A percentile compares a stretch with the other conserved stretches of the same genome.
phyloP scores from a whole-genome alignment of 495 filamentous ascomycete species.

The Penicillium salamii region DNA sequence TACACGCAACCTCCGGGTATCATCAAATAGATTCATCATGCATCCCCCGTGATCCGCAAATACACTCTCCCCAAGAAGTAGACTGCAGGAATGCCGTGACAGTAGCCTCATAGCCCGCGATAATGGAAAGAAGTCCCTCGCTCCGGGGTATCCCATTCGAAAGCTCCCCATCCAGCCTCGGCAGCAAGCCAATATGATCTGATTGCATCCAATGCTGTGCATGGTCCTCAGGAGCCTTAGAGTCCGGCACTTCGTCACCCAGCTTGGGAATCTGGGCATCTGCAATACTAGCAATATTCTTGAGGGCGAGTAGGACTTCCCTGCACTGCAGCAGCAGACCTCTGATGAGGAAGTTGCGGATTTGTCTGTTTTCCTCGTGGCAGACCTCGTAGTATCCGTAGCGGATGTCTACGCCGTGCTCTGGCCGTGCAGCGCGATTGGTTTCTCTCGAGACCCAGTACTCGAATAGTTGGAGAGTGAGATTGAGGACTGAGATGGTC shows the following conservation, averaged over 20 bases:
- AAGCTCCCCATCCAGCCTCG: constrained; percentile 8
- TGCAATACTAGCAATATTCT: constrained; percentile 14
- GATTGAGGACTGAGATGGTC: constrained; percentile 33
- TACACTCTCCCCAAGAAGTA: constrained; percentile 28
- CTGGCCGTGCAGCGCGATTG: constrained; percentile 13
- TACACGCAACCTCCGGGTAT: constrained; percentile 5
- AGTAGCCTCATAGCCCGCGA: constrained; percentile 34
- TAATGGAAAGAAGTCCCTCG: constrained; percentile 31
- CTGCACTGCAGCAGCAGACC: constrained; percentile 31
- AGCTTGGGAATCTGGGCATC: constrained; percentile 11
- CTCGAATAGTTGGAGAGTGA: constrained; percentile 36
- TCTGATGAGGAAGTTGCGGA: constrained; percentile 32
- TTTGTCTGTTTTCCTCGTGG: constrained; percentile 32
- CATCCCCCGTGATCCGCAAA: constrained; percentile 20
- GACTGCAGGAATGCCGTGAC: constrained; percentile 33
- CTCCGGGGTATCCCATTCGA: constrained; percentile 5
- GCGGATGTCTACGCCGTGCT: constrained; percentile 21
- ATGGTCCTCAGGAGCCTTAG: constrained; percentile 5
- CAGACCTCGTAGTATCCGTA: constrained; percentile 42
- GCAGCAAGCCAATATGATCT: constrained; percentile 5
- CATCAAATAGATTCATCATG: constrained; percentile 9
- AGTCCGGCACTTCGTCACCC: constrained; percentile 7
- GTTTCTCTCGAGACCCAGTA: constrained; percentile 34
- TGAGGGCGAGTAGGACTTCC: constrained; percentile 28
- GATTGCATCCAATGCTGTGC: constrained; percentile 9